Evolutionary conservation across 768 basidiomycete species (phyloP), one percentile per base, ranked within the genome.

Genomic region (Kwoniella botswanensis): DNA sequence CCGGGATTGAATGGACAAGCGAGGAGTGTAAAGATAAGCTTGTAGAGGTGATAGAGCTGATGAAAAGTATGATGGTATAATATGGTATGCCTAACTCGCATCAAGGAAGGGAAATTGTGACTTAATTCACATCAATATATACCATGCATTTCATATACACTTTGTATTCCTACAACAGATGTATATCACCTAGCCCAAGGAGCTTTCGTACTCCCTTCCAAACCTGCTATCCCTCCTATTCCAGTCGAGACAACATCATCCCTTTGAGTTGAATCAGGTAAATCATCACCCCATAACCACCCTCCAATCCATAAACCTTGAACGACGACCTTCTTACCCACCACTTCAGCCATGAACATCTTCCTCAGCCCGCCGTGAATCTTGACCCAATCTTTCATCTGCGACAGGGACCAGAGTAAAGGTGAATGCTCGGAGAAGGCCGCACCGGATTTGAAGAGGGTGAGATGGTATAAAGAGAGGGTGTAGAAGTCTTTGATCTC

Each of bases 271-370:
- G 35, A 22, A 0, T 71, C 64, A 44, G 71, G 71, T 4, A 74
- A 24, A 57, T 72, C 63, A 26, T 73, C 73, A 12, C 78, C 79
- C 78, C 79, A 79, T 7, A 57, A 29, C 74, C 74, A 78, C 15
- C 75, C 80, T 4, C 79, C 79, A 6, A 82, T 63, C 74, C 74
- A 82, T 24, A 98, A 86, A 80, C 97, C 94, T 82, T 98, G 95
- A 3, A 98, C 93, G 4, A 98, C 96, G n/a, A 98, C 95, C 17
- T 92, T 88, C 84, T 98, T 98, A 17, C 90, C 90, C 53, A 98
- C 86, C 13, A 98, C 94, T 83, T 99, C 96, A 7, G 90, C 94
- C 89, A 93, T 89, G 82, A 96, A 98, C 96, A 99, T 98, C 85
- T 96, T 97, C 82, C 93, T 89, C 67, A 98, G 81, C 7, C 97